Base-by-base conservation (phyloP, 2,329 filamentous ascomycete species). In the Macroventuria anomochaeta region DNA sequence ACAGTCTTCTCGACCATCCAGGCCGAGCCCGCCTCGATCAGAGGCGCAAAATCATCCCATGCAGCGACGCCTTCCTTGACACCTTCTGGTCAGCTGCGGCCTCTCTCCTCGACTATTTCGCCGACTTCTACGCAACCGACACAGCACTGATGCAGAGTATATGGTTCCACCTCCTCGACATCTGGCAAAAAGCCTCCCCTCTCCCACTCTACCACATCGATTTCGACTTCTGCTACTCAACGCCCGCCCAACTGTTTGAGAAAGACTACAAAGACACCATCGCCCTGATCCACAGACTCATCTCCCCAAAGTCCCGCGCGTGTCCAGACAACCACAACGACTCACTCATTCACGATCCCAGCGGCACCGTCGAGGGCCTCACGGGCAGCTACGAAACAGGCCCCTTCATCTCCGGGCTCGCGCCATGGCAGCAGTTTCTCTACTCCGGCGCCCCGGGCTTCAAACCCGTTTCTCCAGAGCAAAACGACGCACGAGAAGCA, bases 391-490 rank as follows among this genome's bases (percentile, higher is more conserved):
- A 57, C 34, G 37, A 59, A 7, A 54, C 54, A 0, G 65, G 68
- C 0, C 59, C 55, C 0, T 71, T 55, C 46, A 53, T 58, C 2
- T 55, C 60, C 2, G 71, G 70, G 0, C 36, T 73, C 10, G 69
- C 62, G 43, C 58, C 59, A 0, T 73, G 70, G 70, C 48, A 61
- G 23, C 68, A 74, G 26, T 74, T 66, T 18, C 33, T 74, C 0
- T 53, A 29, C 7, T 52, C 48, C 0, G 64, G 50, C 0, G 52
- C 59, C 1, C 68, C 68, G 1, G 71, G 71, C 3, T 63, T 66
- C 31, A 1, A 44, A 55, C 17, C 41, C 42, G 1, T 7, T 10
- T 4, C 11, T 6, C 7, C 38, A 51, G 51, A 53, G 13, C 31
- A n/a, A 43, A 13, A 42, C 31, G 17, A 20, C 10, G 17, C 13